Percentiles rank a stretch among this genome's conserved stretches.
Conservation (phyloP, 75 land plant genomes). For the Selaginella moellendorffii region DNA sequence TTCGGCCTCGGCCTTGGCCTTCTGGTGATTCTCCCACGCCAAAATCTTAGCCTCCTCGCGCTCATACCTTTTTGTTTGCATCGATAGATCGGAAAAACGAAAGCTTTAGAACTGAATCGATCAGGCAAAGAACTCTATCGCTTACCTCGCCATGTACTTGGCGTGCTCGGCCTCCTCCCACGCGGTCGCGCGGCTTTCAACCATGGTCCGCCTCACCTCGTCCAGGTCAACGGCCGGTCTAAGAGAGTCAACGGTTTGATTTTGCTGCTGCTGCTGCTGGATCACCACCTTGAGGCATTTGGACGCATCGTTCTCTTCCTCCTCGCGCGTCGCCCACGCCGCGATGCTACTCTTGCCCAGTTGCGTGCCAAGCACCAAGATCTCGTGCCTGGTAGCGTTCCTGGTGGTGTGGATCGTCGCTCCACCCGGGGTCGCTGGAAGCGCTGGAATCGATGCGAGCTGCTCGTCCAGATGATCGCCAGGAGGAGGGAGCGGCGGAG, state of each 20-base stretch:
- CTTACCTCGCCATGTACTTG: constrained; percentile 7
- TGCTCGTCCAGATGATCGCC: no score
- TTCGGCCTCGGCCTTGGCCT: constrained; percentile 91
- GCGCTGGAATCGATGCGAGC: no score
- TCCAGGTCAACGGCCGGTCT: constrained; percentile 1
- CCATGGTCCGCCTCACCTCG: neutral
- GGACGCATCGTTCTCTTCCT: constrained; percentile 5
- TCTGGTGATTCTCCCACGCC: constrained; percentile 92
- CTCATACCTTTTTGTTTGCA: constrained; percentile 24
- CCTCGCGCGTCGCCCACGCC: neutral
- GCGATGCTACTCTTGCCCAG: neutral
- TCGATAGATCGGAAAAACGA: neutral
- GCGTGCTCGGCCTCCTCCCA: constrained; percentile 6
- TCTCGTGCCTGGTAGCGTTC: no score
- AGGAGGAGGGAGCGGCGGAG: no score
- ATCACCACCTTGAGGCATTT: neutral
- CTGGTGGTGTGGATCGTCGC: no score
- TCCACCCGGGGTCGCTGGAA: no score
- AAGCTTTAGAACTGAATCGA: neutral
- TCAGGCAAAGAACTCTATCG: no score
- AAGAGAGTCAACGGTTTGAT: neutral
- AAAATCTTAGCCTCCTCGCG: constrained; percentile 83
- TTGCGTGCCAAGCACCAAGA: constrained; percentile 1
- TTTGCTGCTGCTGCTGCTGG: no score
- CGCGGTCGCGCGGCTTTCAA: neutral